Percentiles rank a stretch among this genome's conserved stretches.
Evolutionary conservation across 2,329 filamentous ascomycete genomes (phyloP).

Genomic region (Metarhizium anisopliae): DNA sequence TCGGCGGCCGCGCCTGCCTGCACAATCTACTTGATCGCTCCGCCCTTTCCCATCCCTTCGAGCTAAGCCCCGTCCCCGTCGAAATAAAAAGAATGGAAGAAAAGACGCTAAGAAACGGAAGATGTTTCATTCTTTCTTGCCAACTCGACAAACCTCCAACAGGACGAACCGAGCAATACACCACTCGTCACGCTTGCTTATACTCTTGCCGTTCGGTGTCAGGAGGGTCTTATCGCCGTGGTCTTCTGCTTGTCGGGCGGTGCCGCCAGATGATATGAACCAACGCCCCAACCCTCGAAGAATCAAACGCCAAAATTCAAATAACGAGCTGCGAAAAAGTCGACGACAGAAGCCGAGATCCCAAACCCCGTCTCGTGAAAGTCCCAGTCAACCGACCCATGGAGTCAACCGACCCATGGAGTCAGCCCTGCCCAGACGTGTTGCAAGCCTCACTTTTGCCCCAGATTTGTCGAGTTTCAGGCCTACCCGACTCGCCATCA

Average conservation of each 20-base stretch:
- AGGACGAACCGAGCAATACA: not conserved
- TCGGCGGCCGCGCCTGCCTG: slow-evolving; percentile 2
- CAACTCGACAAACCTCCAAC: not conserved
- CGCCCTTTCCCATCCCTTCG: not conserved
- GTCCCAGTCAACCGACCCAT: not conserved
- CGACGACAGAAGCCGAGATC: not conserved
- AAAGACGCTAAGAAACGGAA: not conserved
- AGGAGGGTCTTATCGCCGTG: not conserved
- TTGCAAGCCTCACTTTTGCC: not conserved
- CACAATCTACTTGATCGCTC: not conserved
- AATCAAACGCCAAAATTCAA: not conserved
- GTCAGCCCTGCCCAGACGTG: not conserved
- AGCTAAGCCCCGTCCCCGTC: not conserved
- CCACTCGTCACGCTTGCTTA: not conserved
- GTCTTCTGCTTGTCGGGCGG: not conserved
- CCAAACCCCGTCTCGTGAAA: not conserved
- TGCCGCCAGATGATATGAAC: not conserved
- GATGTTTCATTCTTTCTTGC: not conserved
- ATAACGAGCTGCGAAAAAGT: not conserved
- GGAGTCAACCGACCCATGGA: not conserved
- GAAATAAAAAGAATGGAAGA: not conserved
- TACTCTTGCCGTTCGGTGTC: not conserved
- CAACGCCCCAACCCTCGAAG: not conserved
- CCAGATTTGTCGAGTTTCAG: not conserved
- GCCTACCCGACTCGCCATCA: not conserved